Evolutionary conservation across 1,284 basidiomycete species (phyloP).

Genomic region (Ganoderma boninense): DNA sequence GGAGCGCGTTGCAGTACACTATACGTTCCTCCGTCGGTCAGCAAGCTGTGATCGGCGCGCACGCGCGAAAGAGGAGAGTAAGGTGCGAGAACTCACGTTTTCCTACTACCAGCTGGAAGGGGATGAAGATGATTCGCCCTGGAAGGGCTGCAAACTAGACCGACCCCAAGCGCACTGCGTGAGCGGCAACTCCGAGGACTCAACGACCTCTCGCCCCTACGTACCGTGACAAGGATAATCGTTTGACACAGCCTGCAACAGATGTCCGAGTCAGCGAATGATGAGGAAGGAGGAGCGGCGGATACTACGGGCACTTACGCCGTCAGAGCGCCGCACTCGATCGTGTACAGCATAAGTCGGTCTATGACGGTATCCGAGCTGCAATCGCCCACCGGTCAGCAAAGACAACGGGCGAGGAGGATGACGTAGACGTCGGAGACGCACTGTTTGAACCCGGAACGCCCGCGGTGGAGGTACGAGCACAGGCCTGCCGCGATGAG

Average conservation of each 20-base stretch:
- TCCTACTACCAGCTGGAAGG: background rate
- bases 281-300: background rate
- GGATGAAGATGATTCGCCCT: background rate
- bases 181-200: background rate
- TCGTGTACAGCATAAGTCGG: background rate
- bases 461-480: background rate
- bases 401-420: no score
- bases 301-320: background rate
- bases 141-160: background rate
- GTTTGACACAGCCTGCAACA: background rate
- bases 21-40: no score
- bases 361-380: background rate
- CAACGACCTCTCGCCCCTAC: background rate
- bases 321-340: background rate
- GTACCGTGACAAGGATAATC: background rate
- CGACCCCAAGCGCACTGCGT: background rate
- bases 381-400: background rate
- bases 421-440: background rate
- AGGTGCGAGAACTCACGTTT: background rate
- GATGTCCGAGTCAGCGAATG: background rate
- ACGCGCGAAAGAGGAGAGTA: no score
- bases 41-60: no score
- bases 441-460: conserved; percentile 1
- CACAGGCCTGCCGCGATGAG: conserved; percentile 4
- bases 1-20: background rate